phyloP scores from a whole-genome alignment of 2,329 filamentous ascomycete genomes.

The Neonectria magnoliae region DNA sequence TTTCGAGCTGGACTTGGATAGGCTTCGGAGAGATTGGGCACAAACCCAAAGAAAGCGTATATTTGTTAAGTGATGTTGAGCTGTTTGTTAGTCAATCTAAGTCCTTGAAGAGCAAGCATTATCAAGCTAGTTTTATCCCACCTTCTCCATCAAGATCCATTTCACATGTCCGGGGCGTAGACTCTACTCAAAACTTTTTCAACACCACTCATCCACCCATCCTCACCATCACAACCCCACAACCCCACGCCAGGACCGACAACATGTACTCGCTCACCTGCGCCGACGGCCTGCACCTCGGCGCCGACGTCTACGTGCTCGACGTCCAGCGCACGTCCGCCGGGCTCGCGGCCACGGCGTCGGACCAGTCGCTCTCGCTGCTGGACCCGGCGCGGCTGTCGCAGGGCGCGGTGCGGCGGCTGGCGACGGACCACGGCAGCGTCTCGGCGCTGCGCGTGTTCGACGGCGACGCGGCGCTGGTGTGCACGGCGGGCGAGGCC shows the following conservation, averaged over 20 bases:
- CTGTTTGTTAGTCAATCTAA: not conserved
- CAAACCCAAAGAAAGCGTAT: not conserved
- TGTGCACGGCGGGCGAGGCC: constrained; percentile 78
- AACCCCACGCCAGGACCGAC: not conserved
- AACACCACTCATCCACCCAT: not conserved
- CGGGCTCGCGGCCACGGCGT: constrained; percentile 71
- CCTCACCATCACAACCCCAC: not conserved
- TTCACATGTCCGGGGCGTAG: not conserved
- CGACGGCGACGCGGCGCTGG: constrained; percentile 60
- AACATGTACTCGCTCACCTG: constrained; percentile 50
- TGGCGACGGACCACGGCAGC: constrained; percentile 67
- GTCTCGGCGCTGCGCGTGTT: constrained; percentile 70
- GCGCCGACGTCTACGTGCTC: constrained; percentile 64
- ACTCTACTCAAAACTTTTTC: not conserved
- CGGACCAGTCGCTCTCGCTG: constrained; percentile 75
- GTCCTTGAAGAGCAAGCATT: not conserved
- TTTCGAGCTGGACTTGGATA: not conserved
- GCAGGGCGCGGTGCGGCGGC: constrained; percentile 57
- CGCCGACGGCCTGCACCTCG: constrained; percentile 45
- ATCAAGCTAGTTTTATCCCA: not conserved
- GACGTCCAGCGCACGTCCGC: constrained; percentile 62
- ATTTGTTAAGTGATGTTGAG: too few relatives aligned
- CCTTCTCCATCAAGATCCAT: not conserved
- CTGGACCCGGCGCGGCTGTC: constrained; percentile 69
- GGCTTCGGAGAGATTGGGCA: not conserved